phyloP scores from a whole-genome alignment of 768 basidiomycete species.

The Dioszegia aurantiaca region DNA sequence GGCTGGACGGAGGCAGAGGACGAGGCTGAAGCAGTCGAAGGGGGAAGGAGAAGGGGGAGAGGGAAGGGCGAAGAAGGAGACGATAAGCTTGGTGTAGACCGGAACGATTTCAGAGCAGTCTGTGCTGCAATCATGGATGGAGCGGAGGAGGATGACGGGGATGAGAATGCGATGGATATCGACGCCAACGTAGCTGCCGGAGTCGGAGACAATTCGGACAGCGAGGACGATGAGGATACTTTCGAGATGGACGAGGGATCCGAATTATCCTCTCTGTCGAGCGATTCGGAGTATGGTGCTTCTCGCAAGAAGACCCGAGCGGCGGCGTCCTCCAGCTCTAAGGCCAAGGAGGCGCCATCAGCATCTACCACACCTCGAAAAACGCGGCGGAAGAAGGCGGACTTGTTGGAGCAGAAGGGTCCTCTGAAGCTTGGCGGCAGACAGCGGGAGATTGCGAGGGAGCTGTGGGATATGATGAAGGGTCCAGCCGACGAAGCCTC shows the following conservation, averaged over 20 bases:
- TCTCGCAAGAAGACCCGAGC: constrained; percentile 5
- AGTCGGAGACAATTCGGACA: constrained; percentile 8
- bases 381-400: constrained; percentile 2
- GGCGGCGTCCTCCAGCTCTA: not conserved
- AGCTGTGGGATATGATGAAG: constrained; percentile 49
- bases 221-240: constrained; percentile 17
- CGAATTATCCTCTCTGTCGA: constrained; percentile 18
- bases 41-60: not conserved
- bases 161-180: constrained; percentile 24
- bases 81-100: constrained; percentile 29
- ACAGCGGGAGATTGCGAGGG: constrained; percentile 42
- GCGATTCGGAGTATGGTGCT: constrained; percentile 17
- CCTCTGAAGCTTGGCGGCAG: constrained; percentile 27
- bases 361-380: not conserved
- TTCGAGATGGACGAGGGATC: constrained; percentile 19
- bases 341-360: not conserved
- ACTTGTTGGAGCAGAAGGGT: constrained; percentile 5
- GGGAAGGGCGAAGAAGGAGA: constrained; percentile 10
- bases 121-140: constrained; percentile 47
- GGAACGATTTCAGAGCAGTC: constrained; percentile 49
- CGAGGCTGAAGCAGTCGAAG: constrained; percentile 1
- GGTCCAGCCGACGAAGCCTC: constrained; percentile 9
- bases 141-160: constrained; percentile 33
- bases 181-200: constrained; percentile 26
- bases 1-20: constrained; percentile 33